Conservation (phyloP, 2,329 filamentous ascomycete species). For the Aspergillus sp. region DNA sequence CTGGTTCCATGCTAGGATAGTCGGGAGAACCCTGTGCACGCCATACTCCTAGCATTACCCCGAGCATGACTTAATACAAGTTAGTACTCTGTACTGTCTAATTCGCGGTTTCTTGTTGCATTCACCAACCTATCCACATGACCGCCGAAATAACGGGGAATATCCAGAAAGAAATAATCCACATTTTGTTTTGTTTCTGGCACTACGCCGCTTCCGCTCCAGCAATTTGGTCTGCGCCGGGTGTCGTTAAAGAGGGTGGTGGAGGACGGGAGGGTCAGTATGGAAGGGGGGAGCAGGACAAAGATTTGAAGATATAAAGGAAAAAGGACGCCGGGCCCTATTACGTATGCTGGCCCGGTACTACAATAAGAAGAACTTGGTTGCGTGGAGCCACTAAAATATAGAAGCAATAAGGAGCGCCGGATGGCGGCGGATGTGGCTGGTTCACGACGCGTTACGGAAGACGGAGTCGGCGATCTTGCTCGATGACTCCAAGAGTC, state of each 20-base stretch:
- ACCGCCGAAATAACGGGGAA: constrained; percentile 60
- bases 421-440: constrained; percentile 12
- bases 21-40: constrained; percentile 51
- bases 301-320: background rate
- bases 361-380: background rate
- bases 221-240: background rate
- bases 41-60: constrained; percentile 62
- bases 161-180: constrained; percentile 51
- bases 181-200: constrained; percentile 31
- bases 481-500: background rate
- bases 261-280: background rate
- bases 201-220: background rate
- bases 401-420: background rate
- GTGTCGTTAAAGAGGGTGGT: background rate
- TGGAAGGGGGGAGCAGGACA: background rate
- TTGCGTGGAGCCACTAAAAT: constrained; percentile 1
- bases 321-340: background rate
- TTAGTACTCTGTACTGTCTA: background rate
- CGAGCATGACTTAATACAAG: constrained; percentile 51
- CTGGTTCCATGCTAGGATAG: constrained; percentile 52
- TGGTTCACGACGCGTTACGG: background rate
- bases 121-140: constrained; percentile 50
- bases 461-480: background rate
- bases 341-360: constrained; percentile 1
- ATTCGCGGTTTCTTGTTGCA: background rate